These are phyloP conservation scores for Puccinia hordei DNA, from an alignment of 1,284 basidiomycete genomes.

Conservation along the genomic window DNA sequence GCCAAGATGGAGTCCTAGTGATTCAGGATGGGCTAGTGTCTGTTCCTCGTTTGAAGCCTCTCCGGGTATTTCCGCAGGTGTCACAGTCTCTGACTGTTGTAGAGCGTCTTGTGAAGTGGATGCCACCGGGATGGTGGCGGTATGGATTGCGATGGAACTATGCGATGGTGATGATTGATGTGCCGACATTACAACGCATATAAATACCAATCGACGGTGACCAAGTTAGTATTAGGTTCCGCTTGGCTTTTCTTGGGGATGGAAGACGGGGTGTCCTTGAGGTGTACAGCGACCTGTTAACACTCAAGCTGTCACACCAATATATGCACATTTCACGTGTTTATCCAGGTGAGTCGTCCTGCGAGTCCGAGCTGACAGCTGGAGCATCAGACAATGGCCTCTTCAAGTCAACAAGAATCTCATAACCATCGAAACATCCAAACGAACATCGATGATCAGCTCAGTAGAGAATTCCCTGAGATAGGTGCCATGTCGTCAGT, in stretches of 20 bases:
- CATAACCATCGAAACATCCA: not conserved
- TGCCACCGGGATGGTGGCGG: not conserved
- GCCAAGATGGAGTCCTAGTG: slow-evolving; percentile 37
- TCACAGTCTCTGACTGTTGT: not conserved
- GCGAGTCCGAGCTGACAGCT: no score
- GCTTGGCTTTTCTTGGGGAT: no score
- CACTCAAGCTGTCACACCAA: not conserved
- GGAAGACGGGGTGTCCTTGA: not conserved
- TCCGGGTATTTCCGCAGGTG: not conserved
- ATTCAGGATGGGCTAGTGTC: slow-evolving; percentile 1
- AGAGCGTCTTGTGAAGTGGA: slow-evolving; percentile 5
- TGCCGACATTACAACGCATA: not conserved
- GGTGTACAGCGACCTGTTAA: not conserved
- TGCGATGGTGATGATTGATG: slow-evolving; percentile 6
- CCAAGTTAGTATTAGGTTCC: no score
- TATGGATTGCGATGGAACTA: not conserved
- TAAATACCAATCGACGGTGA: not conserved
- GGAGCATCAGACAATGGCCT: not conserved
- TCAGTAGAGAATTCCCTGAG: slow-evolving; percentile 45
- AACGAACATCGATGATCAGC: slow-evolving; percentile 30
- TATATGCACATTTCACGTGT: slow-evolving; percentile 3
- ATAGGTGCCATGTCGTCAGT: slow-evolving; percentile 39
- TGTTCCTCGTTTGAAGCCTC: slow-evolving; percentile 13
- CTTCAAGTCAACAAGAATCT: slow-evolving; percentile 3
- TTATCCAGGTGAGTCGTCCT: no score